Evolutionary conservation across 441 rosid genomes (phyloP).

Genomic region (Adansonia grandidieri): DNA sequence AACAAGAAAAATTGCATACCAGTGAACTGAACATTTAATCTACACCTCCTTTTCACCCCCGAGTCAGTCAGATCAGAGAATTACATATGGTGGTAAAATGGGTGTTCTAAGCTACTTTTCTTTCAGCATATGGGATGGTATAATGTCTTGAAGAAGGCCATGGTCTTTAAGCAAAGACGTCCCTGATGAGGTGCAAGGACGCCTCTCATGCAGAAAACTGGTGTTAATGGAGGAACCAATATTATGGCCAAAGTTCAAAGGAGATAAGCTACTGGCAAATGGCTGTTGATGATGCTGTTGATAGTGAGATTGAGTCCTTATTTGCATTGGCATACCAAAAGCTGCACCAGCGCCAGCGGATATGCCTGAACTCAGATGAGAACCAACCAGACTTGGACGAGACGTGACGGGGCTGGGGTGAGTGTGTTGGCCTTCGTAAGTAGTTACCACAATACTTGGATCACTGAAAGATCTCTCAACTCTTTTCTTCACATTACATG

Average conservation of each 20-base stretch:
- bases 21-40: conserved; percentile 14
- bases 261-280: conserved; percentile 31
- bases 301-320: conserved; percentile 35
- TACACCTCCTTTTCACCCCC: conserved; percentile 21
- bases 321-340: conserved; percentile 36
- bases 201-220: conserved; percentile 39
- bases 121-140: conserved; percentile 52
- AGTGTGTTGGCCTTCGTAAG: conserved; percentile 70
- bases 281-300: conserved; percentile 29
- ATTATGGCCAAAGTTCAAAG: conserved; percentile 38
- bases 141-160: conserved; percentile 66
- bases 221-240: conserved; percentile 24
- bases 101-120: conserved; percentile 37
- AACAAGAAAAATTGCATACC: conserved; percentile 31
- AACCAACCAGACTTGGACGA: conserved; percentile 41
- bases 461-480: conserved; percentile 64
- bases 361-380: conserved; percentile 29
- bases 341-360: conserved; percentile 25
- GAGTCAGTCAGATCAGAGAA: conserved; percentile 30
- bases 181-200: conserved; percentile 33
- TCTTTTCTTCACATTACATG: conserved; percentile 76
- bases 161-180: conserved; percentile 41
- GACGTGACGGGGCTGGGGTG: conserved; percentile 58
- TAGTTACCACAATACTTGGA: conserved; percentile 61
- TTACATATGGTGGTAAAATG: conserved; percentile 19